Percentiles rank a stretch among this genome's conserved stretches.
phyloP scores from a whole-genome alignment of 2,329 filamentous ascomycete genomes.

The Colletotrichum destructivum region DNA sequence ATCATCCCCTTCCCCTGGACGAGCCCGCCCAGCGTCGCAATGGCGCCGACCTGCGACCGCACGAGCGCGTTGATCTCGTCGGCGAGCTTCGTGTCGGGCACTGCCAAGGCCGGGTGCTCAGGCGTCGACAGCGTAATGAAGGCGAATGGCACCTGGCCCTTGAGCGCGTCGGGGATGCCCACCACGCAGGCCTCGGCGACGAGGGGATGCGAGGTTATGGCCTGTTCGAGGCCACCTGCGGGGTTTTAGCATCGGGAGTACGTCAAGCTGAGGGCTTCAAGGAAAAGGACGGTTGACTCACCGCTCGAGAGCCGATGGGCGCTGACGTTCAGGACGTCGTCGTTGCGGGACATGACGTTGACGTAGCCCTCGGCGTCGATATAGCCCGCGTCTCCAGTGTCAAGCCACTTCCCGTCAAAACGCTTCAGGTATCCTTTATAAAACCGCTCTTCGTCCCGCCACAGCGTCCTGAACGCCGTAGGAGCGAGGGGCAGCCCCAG shows the following conservation, averaged over 20 bases:
- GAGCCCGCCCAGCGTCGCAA: slow-evolving; percentile 88
- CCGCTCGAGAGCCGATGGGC: slow-evolving; percentile 92
- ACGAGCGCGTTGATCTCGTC: slow-evolving; percentile 81
- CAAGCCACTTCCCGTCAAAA: slow-evolving; percentile 86
- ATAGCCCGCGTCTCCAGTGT: slow-evolving; percentile 92
- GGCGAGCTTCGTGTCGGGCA: slow-evolving; percentile 61
- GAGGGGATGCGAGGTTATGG: slow-evolving; percentile 83
- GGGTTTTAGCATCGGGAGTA: not conserved
- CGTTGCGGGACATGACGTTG: slow-evolving; percentile 75
- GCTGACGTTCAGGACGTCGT: slow-evolving; percentile 97
- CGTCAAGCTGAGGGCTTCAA: not conserved
- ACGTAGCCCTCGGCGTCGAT: slow-evolving; percentile 82
- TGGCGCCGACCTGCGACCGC: slow-evolving; percentile 86
- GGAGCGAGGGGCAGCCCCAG: slow-evolving; percentile 86
- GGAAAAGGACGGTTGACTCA: slow-evolving; percentile 55
- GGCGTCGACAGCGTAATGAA: slow-evolving; percentile 75
- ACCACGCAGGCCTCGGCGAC: slow-evolving; percentile 91
- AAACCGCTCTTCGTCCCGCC: slow-evolving; percentile 88
- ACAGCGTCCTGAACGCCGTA: slow-evolving; percentile 87
- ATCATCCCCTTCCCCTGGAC: slow-evolving; percentile 90
- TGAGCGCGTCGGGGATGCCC: slow-evolving; percentile 86
- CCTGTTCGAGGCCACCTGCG: slow-evolving; percentile 90
- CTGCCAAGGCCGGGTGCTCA: slow-evolving; percentile 65
- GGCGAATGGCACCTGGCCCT: slow-evolving; percentile 93
- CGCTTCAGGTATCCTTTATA: slow-evolving; percentile 88